phyloP scores from a whole-genome alignment of 768 basidiomycete species.

The Suillus subalutaceus region DNA sequence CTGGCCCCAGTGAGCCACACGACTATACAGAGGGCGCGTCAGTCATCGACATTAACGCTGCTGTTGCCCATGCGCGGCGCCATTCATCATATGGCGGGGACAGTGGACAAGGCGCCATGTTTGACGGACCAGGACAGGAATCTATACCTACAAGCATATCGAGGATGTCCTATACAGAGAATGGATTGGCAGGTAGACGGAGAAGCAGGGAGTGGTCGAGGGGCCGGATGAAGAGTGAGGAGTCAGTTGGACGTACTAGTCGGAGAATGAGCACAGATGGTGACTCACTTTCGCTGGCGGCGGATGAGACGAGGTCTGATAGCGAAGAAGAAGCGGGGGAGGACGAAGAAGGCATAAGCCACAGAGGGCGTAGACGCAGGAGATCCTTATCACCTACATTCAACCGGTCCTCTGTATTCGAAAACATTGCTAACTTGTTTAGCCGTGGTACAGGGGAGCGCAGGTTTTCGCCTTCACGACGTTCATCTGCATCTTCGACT shows the following conservation, averaged over 20 bases:
- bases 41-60: constrained; percentile 68
- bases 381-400: constrained; percentile 40
- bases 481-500: constrained; percentile 54
- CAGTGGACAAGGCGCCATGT: constrained; percentile 68
- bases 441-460: constrained; percentile 51
- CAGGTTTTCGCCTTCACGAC: constrained; percentile 58
- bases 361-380: constrained; percentile 35
- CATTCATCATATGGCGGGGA: constrained; percentile 66
- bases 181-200: constrained; percentile 43
- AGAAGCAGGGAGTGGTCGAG: constrained; percentile 60
- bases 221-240: constrained; percentile 53
- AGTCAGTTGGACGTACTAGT: constrained; percentile 32
- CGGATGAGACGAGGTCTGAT: constrained; percentile 41
- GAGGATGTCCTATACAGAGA: constrained; percentile 69
- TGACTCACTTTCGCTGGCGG: constrained; percentile 37
- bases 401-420: constrained; percentile 53
- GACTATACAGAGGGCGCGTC: constrained; percentile 93
- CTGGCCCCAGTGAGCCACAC: constrained; percentile 23
- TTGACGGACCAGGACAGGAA: constrained; percentile 68
- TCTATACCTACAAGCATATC: constrained; percentile 81
- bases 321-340: constrained; percentile 41
- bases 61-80: constrained; percentile 57
- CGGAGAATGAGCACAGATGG: constrained; percentile 51
- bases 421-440: constrained; percentile 71
- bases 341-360: constrained; percentile 29